A percentile compares a stretch with the other conserved stretches of the same genome.
These are phyloP conservation scores for Aphanomyces euteiches DNA, from an alignment of 352 stramenopile genomes.

Conservation along the genomic window DNA sequence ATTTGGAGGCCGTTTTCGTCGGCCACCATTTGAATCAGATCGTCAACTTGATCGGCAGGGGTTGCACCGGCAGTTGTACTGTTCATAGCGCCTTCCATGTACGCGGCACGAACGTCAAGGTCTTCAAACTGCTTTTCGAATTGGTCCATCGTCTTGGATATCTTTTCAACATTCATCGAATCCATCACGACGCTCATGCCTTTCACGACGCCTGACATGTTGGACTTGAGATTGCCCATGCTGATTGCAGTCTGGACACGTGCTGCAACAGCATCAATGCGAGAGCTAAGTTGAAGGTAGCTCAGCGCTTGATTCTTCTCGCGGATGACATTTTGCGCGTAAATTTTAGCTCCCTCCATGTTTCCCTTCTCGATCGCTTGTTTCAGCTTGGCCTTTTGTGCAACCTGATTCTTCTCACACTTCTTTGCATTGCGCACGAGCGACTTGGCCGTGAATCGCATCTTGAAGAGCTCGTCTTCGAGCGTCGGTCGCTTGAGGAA, in stretches of 20 bases:
- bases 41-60: slow-evolving; percentile 96
- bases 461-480: slow-evolving; percentile 87
- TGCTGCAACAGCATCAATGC: slow-evolving; percentile 95
- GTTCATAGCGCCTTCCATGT: slow-evolving; percentile 98
- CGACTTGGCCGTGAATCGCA: slow-evolving; percentile 87
- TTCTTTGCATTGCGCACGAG: slow-evolving; percentile 93
- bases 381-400: slow-evolving; percentile 94
- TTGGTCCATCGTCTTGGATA: slow-evolving; percentile 96
- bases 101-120: slow-evolving; percentile 96
- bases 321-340: slow-evolving; percentile 89
- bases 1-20: slow-evolving; percentile 97
- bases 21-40: slow-evolving; percentile 97
- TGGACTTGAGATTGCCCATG: slow-evolving; percentile 92
- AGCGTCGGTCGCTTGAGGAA: slow-evolving; percentile 44
- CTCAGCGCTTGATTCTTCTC: slow-evolving; percentile 90
- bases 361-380: slow-evolving; percentile 96
- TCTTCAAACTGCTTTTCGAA: slow-evolving; percentile 99
- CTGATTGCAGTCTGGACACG: slow-evolving; percentile 96
- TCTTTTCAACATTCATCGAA: slow-evolving; percentile 97
- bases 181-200: slow-evolving; percentile 96
- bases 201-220: slow-evolving; percentile 95
- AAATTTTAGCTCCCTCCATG: slow-evolving; percentile 97
- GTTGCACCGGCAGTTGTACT: slow-evolving; percentile 93
- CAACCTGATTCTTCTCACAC: slow-evolving; percentile 96
- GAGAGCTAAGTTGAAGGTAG: slow-evolving; percentile 92